Percentiles rank a stretch among this genome's conserved stretches.
Conservation (phyloP, 352 stramenopile species). For the Pythium oligandrum region DNA sequence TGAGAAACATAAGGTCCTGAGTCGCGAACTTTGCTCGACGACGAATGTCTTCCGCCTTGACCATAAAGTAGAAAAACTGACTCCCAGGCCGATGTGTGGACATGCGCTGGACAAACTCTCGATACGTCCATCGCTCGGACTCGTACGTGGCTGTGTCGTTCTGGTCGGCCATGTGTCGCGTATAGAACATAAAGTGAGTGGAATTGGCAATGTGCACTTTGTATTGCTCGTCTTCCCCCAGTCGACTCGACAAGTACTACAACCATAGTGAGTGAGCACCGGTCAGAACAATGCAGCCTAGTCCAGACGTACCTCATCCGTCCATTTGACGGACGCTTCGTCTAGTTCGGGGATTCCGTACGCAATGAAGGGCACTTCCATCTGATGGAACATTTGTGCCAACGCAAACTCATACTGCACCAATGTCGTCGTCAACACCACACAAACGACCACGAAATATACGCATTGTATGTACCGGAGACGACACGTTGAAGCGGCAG, state of each 20-base stretch:
- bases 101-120: slow-evolving; percentile 43
- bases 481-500: slow-evolving; percentile 63
- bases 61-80: slow-evolving; percentile 58
- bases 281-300: too few species aligned
- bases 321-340: slow-evolving; percentile 75
- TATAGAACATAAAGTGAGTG: slow-evolving; percentile 96
- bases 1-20: slow-evolving; percentile 90
- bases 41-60: slow-evolving; percentile 43
- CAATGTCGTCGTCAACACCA: neutral
- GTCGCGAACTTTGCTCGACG: slow-evolving; percentile 49
- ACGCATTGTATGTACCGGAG: slow-evolving; percentile 23
- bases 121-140: slow-evolving; percentile 52
- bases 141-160: slow-evolving; percentile 40
- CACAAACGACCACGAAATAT: neutral
- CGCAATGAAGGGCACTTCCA: slow-evolving; percentile 93
- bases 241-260: slow-evolving; percentile 51
- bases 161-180: slow-evolving; percentile 28
- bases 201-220: slow-evolving; percentile 70
- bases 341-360: slow-evolving; percentile 88
- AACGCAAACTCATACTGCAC: slow-evolving; percentile 74
- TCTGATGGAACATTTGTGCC: slow-evolving; percentile 83
- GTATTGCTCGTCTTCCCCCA: slow-evolving; percentile 31
- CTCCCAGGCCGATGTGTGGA: slow-evolving; percentile 5
- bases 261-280: too few species aligned
- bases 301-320: slow-evolving; percentile 22